These are phyloP conservation scores for Diplodia intermedia DNA, from an alignment of 2,329 filamentous ascomycete species.

Conservation along the genomic window DNA sequence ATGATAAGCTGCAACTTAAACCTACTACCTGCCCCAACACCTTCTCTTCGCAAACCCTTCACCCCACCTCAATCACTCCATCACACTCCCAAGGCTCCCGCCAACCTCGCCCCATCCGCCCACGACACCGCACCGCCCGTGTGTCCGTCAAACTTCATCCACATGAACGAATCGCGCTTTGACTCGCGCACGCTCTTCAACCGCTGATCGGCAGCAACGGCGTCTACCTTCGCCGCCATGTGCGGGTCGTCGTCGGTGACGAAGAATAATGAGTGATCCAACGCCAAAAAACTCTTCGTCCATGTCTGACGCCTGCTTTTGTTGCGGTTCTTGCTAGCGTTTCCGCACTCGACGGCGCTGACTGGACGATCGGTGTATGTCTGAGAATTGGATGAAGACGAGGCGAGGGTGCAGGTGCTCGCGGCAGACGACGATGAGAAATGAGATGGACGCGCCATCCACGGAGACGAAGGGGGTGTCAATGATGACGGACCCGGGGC, in stretches of 20 bases:
- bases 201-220: background rate
- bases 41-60: background rate
- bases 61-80: background rate
- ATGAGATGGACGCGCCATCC: background rate
- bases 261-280: constrained; percentile 9
- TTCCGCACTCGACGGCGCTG: background rate
- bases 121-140: constrained; percentile 6
- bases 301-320: constrained; percentile 13
- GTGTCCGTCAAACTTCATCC: constrained; percentile 21
- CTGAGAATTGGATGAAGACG: background rate
- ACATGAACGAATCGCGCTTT: constrained; percentile 15
- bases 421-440: background rate
- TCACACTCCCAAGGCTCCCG: background rate
- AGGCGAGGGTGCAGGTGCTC: constrained; percentile 2
- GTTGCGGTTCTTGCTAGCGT: background rate
- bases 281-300: background rate
- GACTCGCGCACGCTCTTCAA: background rate
- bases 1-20: no score
- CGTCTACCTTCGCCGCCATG: background rate
- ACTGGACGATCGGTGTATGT: background rate
- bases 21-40: no score
- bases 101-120: constrained; percentile 16
- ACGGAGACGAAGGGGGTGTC: background rate
- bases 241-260: background rate
- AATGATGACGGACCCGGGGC: background rate